Evolutionary conservation across 441 rosid species (phyloP).

Genomic region (Arabidopsis lyrata): DNA sequence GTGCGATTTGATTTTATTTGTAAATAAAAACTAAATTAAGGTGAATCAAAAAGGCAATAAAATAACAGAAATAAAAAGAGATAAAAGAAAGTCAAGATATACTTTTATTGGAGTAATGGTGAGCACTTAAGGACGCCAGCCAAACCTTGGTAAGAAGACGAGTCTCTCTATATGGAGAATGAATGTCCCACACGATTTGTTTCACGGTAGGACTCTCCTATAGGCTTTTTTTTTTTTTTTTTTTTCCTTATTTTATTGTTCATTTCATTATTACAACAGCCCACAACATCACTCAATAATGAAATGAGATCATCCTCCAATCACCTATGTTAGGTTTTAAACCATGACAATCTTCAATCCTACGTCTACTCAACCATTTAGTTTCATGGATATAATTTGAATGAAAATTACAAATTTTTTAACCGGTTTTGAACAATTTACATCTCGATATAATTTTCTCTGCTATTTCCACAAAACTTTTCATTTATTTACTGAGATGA

Average conservation of each 20-base stretch:
- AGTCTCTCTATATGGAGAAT: conserved; percentile 5
- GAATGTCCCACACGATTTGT: conserved; percentile 40
- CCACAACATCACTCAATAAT: conserved; percentile 20
- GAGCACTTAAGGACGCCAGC: conserved; percentile 45
- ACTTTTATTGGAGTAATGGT: conserved; percentile 28
- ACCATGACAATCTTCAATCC: not conserved
- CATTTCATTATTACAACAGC: conserved; percentile 15
- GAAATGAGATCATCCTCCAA: not conserved
- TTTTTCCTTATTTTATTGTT: conserved; percentile 19
- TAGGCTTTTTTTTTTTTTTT: conserved; percentile 21
- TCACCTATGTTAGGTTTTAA: not conserved
- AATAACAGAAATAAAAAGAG: not conserved
- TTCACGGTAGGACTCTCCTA: conserved; percentile 15
- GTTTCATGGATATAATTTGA: not conserved
- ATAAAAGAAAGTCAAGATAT: conserved; percentile 24
- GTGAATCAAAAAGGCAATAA: conserved; percentile 25
- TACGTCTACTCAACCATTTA: not conserved
- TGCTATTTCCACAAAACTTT: too few species aligned
- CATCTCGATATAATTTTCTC: not conserved
- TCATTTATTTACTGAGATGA: too few species aligned
- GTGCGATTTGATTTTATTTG: conserved; percentile 15
- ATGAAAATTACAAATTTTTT: not conserved
- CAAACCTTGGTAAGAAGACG: conserved; percentile 29
- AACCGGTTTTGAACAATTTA: not conserved
- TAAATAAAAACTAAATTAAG: not conserved